Conservation (phyloP, 2,329 filamentous ascomycete species). For the Trichophyton benhamiae region DNA sequence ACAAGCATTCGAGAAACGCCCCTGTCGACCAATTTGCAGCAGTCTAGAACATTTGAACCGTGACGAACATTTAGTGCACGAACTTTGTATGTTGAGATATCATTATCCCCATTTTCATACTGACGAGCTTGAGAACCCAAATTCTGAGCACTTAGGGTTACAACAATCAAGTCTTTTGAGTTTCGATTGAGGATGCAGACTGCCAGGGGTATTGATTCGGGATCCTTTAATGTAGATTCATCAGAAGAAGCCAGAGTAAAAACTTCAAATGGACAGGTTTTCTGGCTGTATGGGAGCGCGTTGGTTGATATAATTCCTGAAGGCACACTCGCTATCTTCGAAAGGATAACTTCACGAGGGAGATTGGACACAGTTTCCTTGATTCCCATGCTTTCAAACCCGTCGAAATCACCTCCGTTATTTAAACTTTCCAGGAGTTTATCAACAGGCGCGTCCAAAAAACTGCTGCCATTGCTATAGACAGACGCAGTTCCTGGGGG, state of each 20-base stretch:
- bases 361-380: slow-evolving; percentile 62
- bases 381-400: slow-evolving; percentile 59
- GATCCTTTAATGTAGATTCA: slow-evolving; percentile 21
- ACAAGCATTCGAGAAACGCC: slow-evolving; percentile 56
- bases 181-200: slow-evolving; percentile 58
- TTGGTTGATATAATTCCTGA: slow-evolving; percentile 35
- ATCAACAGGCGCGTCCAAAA: slow-evolving; percentile 57
- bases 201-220: slow-evolving; percentile 24
- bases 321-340: slow-evolving; percentile 57
- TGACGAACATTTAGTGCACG: slow-evolving; percentile 38
- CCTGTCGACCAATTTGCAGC: slow-evolving; percentile 58
- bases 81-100: slow-evolving; percentile 6
- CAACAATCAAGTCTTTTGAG: slow-evolving; percentile 50
- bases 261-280: slow-evolving; percentile 33
- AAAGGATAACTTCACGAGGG: slow-evolving; percentile 58
- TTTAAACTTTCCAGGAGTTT: slow-evolving; percentile 56
- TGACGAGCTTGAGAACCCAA: slow-evolving; percentile 11
- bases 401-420: slow-evolving; percentile 50
- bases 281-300: slow-evolving; percentile 18
- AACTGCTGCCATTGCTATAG: slow-evolving; percentile 44
- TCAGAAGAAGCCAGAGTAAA: slow-evolving; percentile 49
- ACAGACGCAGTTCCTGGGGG: slow-evolving; percentile 38
- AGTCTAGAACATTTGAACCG: slow-evolving; percentile 58
- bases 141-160: slow-evolving; percentile 10
- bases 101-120: slow-evolving; percentile 13